These are phyloP conservation scores for Chenopodium formosanum DNA, from an alignment of 148 eudicot species.

Conservation along the genomic window DNA sequence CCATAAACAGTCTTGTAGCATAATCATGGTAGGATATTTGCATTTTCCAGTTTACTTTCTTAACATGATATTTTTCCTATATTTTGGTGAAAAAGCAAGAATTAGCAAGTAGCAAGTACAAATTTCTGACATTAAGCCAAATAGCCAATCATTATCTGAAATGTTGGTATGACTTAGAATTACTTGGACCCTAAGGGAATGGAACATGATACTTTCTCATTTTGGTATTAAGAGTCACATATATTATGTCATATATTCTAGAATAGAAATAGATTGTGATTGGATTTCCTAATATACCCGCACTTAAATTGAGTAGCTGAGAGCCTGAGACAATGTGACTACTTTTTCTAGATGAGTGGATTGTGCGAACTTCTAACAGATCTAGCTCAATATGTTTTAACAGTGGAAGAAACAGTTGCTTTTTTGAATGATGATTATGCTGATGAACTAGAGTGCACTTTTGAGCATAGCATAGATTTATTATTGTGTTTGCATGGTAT, in stretches of 20 bases:
- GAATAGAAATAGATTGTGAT: background rate
- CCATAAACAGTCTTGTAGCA: conserved; percentile 61
- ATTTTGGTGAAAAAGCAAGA: background rate
- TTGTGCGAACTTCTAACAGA: background rate
- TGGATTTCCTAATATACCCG: background rate
- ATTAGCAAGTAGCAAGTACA: background rate
- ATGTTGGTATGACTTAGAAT: background rate
- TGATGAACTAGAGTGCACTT: background rate
- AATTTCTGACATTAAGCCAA: background rate
- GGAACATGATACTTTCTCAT: background rate
- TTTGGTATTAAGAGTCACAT: background rate
- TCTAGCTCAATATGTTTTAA: background rate
- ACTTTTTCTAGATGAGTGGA: background rate
- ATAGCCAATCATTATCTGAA: background rate
- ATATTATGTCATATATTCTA: background rate
- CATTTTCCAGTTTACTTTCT: background rate
- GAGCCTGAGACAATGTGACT: background rate
- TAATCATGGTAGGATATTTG: conserved; percentile 47
- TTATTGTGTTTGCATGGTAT: background rate
- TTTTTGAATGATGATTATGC: background rate
- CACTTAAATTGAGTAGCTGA: background rate
- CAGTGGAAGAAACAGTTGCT: background rate
- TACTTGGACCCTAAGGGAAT: background rate
- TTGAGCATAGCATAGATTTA: background rate
- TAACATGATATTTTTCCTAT: background rate